Percentiles rank a stretch among this genome's conserved stretches.
Evolutionary conservation across 1,284 basidiomycete species (phyloP).

Genomic region (Abortiporus biennis): DNA sequence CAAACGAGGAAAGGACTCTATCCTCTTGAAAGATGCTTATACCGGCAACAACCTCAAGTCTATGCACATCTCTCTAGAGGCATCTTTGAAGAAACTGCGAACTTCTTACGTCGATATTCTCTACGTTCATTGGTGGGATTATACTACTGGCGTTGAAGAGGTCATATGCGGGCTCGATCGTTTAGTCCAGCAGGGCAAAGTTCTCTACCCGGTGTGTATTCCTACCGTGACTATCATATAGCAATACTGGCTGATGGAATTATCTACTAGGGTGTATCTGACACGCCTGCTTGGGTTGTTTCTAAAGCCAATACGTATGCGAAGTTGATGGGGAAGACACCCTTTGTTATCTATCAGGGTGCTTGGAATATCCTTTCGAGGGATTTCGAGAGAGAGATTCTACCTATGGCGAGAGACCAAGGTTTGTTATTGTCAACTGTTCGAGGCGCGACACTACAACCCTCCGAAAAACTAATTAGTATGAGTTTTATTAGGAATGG

Average conservation of each 20-base stretch:
- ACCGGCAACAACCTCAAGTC: constrained; percentile 35
- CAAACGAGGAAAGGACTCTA: constrained; percentile 17
- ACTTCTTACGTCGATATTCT: constrained; percentile 38
- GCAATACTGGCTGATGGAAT: constrained; percentile 12
- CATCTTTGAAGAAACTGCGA: constrained; percentile 36
- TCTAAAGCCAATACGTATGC: constrained; percentile 47
- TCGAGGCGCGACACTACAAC: neutral
- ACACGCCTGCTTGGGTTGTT: constrained; percentile 51
- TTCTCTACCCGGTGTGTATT: constrained; percentile 34
- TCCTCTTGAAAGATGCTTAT: constrained; percentile 34
- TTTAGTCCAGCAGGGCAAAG: constrained; percentile 36
- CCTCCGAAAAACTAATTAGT: neutral
- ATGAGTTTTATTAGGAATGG: constrained; percentile 37
- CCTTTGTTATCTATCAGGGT: constrained; percentile 40
- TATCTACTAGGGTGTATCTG: constrained; percentile 23
- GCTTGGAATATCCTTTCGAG: constrained; percentile 38
- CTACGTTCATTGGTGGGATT: too few species aligned
- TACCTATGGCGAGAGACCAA: constrained; percentile 35
- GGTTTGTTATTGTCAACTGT: neutral
- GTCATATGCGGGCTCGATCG: constrained; percentile 44
- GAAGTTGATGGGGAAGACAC: constrained; percentile 29
- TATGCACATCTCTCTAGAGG: constrained; percentile 26
- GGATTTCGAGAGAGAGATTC: constrained; percentile 48
- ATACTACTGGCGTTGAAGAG: constrained; percentile 38
- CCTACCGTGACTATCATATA: neutral